These are phyloP conservation scores for Lichtheimia corymbifera DNA, from an alignment of 371 early-diverging fungal genomes.

Conservation along the genomic window DNA sequence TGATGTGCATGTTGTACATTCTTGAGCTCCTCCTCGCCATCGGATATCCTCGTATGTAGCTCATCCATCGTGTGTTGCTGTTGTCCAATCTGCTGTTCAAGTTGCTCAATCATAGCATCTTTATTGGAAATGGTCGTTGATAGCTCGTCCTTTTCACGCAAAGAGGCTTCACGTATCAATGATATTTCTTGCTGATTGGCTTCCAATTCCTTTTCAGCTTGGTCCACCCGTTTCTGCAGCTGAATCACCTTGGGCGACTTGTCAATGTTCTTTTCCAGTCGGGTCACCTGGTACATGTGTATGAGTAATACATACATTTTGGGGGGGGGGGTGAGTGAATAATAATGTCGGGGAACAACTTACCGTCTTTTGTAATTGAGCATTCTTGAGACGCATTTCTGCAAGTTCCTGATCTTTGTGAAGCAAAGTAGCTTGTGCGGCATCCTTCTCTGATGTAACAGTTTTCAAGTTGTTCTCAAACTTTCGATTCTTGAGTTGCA, in stretches of 20 bases:
- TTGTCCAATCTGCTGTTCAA: conserved; percentile 11
- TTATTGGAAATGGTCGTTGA: conserved; percentile 17
- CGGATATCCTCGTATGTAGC: conserved; percentile 8
- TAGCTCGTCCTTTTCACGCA: conserved; percentile 3
- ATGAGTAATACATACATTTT: too few relatives aligned
- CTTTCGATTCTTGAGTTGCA: conserved; percentile 33
- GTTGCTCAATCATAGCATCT: conserved; percentile 14
- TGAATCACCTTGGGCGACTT: conserved; percentile 27
- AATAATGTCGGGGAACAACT: background rate
- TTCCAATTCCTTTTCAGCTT: conserved; percentile 22
- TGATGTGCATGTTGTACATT: conserved; percentile 6
- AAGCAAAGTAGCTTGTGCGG: conserved; percentile 17
- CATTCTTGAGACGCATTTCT: conserved; percentile 34
- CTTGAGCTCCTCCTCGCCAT: conserved; percentile 3
- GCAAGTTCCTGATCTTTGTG: conserved; percentile 38
- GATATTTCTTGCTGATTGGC: conserved; percentile 2
- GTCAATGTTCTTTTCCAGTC: conserved; percentile 26
- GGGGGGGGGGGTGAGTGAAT: too few relatives aligned
- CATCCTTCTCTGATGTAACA: conserved; percentile 25
- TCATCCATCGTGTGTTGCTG: conserved; percentile 8
- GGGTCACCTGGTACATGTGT: conserved; percentile 19
- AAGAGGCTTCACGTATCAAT: conserved; percentile 7
- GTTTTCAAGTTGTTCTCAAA: conserved; percentile 27
- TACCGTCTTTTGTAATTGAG: conserved; percentile 33
- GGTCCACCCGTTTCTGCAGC: conserved; percentile 31